A percentile compares a stretch with the other conserved stretches of the same genome.
phyloP scores from a whole-genome alignment of 768 basidiomycete species.

The Mycena rebaudengoi region DNA sequence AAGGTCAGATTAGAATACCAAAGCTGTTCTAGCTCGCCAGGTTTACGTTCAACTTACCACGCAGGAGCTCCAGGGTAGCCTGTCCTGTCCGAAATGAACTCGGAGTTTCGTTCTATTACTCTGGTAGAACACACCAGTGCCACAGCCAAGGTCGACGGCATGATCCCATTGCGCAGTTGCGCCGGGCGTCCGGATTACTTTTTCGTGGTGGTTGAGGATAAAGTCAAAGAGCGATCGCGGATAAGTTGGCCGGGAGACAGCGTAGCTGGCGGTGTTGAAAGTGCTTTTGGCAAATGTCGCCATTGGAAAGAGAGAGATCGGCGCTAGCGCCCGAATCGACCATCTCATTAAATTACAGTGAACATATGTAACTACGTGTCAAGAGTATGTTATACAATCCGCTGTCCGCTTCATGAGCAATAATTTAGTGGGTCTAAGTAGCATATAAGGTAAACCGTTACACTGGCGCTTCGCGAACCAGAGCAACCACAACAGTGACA shows the following conservation, averaged over 20 bases:
- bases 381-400: too few relatives aligned
- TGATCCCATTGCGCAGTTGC: constrained; percentile 52
- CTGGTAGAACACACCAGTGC: constrained; percentile 64
- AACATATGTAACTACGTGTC: too few relatives aligned
- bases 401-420: too few relatives aligned
- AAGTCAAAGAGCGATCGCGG: constrained; percentile 70
- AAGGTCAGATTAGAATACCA: too few relatives aligned
- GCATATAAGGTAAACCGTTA: too few relatives aligned
- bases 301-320: constrained; percentile 55
- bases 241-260: constrained; percentile 77
- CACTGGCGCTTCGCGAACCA: constrained; percentile 18
- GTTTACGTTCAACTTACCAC: too few relatives aligned
- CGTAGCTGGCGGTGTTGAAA: constrained; percentile 75
- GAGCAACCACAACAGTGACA: constrained; percentile 23
- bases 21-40: too few relatives aligned
- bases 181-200: constrained; percentile 4
- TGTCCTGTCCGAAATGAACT: constrained; percentile 15
- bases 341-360: too few relatives aligned
- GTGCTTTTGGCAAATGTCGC: constrained; percentile 76
- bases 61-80: constrained; percentile 19
- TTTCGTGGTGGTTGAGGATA: constrained; percentile 66
- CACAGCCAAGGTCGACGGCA: constrained; percentile 84
- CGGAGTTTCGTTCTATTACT: not conserved
- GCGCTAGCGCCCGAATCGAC: too few relatives aligned
- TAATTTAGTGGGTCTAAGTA: too few relatives aligned